These are phyloP conservation scores for Oehlia diaphana DNA, from an alignment of 192 early-diverging fungal species.

Conservation along the genomic window DNA sequence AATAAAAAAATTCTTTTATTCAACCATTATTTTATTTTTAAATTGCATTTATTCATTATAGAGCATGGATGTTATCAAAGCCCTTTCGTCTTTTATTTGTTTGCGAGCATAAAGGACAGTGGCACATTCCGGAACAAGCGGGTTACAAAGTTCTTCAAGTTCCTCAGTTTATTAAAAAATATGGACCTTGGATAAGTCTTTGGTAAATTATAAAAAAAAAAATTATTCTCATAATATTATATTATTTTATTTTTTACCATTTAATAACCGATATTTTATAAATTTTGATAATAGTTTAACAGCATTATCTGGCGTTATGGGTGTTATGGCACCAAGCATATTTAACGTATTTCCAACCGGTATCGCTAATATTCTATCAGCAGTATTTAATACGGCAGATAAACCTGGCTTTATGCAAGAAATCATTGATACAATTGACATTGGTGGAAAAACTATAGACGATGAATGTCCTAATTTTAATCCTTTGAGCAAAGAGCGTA, in stretches of 20 bases:
- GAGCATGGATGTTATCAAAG: neutral
- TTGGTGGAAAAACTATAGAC: neutral
- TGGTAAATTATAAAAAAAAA: neutral
- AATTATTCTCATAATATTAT: too few relatives aligned
- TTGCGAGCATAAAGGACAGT: neutral
- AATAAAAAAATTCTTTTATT: neutral
- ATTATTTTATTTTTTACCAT: too few relatives aligned
- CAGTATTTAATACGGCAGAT: neutral
- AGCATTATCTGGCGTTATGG: neutral
- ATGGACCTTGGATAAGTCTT: neutral
- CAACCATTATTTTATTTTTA: neutral
- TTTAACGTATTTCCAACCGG: neutral
- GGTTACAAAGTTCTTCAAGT: neutral
- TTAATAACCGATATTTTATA: neutral
- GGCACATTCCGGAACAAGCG: neutral
- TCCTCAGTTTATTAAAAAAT: neutral
- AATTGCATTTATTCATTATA: neutral
- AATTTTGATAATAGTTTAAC: neutral
- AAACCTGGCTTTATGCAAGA: neutral
- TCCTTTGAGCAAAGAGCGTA: neutral
- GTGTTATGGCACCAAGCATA: neutral
- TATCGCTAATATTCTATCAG: neutral
- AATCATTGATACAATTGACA: neutral
- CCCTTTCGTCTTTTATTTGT: neutral
- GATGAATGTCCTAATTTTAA: neutral